phyloP scores from a whole-genome alignment of 2,329 filamentous ascomycete species.

The Sarocladiaceae sp. region DNA sequence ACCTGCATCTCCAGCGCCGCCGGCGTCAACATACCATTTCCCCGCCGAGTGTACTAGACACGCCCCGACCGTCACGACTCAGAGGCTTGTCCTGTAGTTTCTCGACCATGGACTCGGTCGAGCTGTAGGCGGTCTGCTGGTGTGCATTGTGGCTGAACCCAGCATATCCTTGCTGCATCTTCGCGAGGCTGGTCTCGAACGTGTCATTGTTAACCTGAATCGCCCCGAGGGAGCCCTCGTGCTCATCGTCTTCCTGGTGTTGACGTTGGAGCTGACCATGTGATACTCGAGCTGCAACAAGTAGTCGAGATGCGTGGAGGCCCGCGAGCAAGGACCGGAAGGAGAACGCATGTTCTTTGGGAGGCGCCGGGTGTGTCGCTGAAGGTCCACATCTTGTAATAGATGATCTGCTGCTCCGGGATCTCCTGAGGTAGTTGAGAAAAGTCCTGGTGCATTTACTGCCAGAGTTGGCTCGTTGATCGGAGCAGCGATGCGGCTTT shows the following conservation, averaged over 20 bases:
- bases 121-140: slow-evolving; percentile 35
- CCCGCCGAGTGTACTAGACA: slow-evolving; percentile 46
- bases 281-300: slow-evolving; percentile 44
- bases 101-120: slow-evolving; percentile 37
- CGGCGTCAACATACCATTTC: slow-evolving; percentile 40
- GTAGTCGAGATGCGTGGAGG: slow-evolving; percentile 31
- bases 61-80: slow-evolving; percentile 48
- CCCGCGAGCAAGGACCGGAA: slow-evolving; percentile 34
- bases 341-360: slow-evolving; percentile 40
- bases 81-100: slow-evolving; percentile 30
- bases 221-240: slow-evolving; percentile 39
- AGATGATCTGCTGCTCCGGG: slow-evolving; percentile 32
- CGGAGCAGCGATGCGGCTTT: too few relatives aligned
- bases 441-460: slow-evolving; percentile 41
- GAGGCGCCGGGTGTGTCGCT: slow-evolving; percentile 33
- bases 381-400: slow-evolving; percentile 39
- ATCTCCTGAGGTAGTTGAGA: slow-evolving; percentile 26
- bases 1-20: not conserved
- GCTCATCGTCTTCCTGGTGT: slow-evolving; percentile 56
- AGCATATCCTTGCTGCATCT: slow-evolving; percentile 34
- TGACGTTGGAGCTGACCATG: slow-evolving; percentile 49
- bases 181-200: slow-evolving; percentile 24
- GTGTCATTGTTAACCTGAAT: slow-evolving; percentile 39
- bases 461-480: too few relatives aligned
- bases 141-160: slow-evolving; percentile 49